Base-by-base conservation (phyloP, 805 yeast species). In the Ascoidea tarda region DNA sequence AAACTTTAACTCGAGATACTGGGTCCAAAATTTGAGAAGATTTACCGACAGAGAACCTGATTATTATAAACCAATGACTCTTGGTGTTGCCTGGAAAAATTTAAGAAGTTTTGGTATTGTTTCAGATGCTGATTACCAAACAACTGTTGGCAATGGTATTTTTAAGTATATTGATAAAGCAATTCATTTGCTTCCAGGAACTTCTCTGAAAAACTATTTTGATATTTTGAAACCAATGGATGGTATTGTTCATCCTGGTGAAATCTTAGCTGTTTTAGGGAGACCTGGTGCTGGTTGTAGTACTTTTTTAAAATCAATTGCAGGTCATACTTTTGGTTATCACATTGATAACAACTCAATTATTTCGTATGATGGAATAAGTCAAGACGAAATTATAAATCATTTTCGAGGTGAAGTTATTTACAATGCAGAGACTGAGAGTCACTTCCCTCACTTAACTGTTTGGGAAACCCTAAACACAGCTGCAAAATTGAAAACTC, bases 211-310 rank as follows among this genome's bases (percentile, higher is more conserved):
- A 14, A 63, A 58, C 53, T 62, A 60, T 53, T 78, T 67, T 59
- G 76, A 66, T 58, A 78, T 71, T 57, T 69, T 75, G 62, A 75
- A 74, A 59, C 66, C 76, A 14, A 71, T 75, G 77, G 82, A 79
- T 55, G 86, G 82, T 31, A 57, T 75, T 12, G 61, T 77, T 45
- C 69, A 68, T 52, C 84, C 88, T 2, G 88, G 89, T 52, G 82
- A 82, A 56, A 70, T 82, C 49, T 77, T 83, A 5, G 85, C 84
- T 52, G 90, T 84, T 8, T 69, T 84, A 49, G 91, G 93, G 53
- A 76, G 90, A 65, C 91, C 91, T 1, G 91, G 91, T 59, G 74
- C 84, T 44, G 87, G 87, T 47, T 81, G 87, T 59, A 69, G 85
- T 5, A 79, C 86, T 4, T 67, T 79, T 51, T 68, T 81, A 59